Base-by-base conservation (phyloP, 1,284 basidiomycete species). In the Neotropicomus parvogracilis region DNA sequence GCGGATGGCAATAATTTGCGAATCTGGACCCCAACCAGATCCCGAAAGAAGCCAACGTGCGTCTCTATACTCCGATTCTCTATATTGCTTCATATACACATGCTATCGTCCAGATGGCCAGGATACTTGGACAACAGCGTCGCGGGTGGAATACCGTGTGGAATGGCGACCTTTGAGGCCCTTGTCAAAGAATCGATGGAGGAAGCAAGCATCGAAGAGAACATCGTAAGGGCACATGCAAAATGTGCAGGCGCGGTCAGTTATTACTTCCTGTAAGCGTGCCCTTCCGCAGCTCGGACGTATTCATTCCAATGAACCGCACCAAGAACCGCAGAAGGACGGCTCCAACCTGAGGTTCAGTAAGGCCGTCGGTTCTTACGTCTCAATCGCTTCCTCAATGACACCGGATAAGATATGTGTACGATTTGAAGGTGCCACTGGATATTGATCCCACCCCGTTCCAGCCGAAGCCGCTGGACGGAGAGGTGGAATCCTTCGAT, bases 151-250 rank as follows among this genome's bases (percentile, higher is more conserved):
- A 86, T 88, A 20, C 78, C 85, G 0, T 81, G 85, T 7, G 91
- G 94, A 2, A 84, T 89, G 69, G 67, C 74, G 0, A 73, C 81
- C 0, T 79, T 88, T 45, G 88, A 94, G 46, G 78, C 84, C 4
- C 75, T 98, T 44, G 78, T 97, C 35, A 95, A 97, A 62, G 95
- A 99, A 68, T 88, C 91, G 54, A 85, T 84, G 74, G 95, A 97
- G 63, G 94, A 97, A 67, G 95, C 92, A 13, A 90, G 83, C 56
- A 75, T 97, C 17, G 71, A 77, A 1, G 81, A 83, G 45, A 65
- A 74, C 11, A 60, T 91, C 28, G 81, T 90, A 2, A 69, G 75
- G 39, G 68, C 72, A 35, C 67, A 83, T 53, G 73, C 85, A 16
- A 83, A 76, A 57, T 66, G 75, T 26, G 78, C 74, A n/a, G 83